These are phyloP conservation scores for Pythium apleroticum DNA, from an alignment of 352 stramenopile species.

Conservation along the genomic window DNA sequence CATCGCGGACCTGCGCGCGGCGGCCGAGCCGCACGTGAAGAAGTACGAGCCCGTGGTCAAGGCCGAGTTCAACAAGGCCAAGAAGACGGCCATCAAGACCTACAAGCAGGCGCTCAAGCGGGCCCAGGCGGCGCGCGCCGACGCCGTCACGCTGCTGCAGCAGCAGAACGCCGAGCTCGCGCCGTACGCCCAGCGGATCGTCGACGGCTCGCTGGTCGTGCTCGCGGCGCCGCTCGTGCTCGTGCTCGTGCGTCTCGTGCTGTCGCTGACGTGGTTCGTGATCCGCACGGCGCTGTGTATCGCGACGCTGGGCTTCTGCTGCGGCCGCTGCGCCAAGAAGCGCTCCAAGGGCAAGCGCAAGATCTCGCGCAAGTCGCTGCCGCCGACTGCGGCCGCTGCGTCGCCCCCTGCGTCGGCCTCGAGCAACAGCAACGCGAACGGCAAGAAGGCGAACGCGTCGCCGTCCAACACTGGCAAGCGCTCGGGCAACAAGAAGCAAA, in stretches of 20 bases:
- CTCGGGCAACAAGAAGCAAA: constrained; percentile 25
- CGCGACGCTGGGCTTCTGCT: constrained; percentile 62
- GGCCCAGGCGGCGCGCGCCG: constrained; percentile 41
- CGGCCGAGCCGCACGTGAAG: constrained; percentile 54
- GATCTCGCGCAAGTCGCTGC: constrained; percentile 27
- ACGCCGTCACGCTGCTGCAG: constrained; percentile 56
- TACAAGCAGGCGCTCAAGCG: constrained; percentile 49
- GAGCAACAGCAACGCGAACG: constrained; percentile 4
- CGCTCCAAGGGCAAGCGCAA: constrained; percentile 55
- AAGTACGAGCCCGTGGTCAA: constrained; percentile 58
- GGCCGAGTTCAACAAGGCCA: constrained; percentile 37
- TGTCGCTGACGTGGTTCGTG: constrained; percentile 59
- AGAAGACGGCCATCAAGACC: constrained; percentile 36
- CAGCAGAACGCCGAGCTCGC: constrained; percentile 64
- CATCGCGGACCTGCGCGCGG: constrained; percentile 45
- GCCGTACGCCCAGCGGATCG: constrained; percentile 61
- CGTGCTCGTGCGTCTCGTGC: constrained; percentile 44
- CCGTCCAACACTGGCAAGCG: constrained; percentile 17
- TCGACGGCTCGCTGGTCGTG: constrained; percentile 54
- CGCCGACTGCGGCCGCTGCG: constrained; percentile 3
- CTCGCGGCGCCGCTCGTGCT: constrained; percentile 50
- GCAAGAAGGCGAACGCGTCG: constrained; percentile 6
- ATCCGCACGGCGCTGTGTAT: constrained; percentile 52
- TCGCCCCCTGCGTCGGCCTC: constrained; percentile 8
- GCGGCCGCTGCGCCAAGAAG: constrained; percentile 38